phyloP scores from a whole-genome alignment of 2,329 filamentous ascomycete species.

The Alternaria hordeiaustralica region DNA sequence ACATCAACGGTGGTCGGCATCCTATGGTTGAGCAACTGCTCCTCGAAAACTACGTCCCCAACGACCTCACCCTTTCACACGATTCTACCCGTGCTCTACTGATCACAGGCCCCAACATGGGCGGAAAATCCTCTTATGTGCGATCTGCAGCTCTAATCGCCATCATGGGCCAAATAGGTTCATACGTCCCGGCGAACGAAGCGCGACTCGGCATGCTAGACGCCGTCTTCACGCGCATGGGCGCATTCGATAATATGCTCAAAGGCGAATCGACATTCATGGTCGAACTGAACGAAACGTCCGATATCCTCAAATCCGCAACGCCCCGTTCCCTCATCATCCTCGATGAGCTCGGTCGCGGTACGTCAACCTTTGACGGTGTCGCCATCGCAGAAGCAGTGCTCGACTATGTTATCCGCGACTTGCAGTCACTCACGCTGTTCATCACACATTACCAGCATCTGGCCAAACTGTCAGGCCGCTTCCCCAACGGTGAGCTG shows the following conservation, averaged over 20 bases:
- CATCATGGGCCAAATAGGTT: constrained; percentile 94
- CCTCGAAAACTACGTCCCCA: constrained; percentile 87
- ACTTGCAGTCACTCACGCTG: constrained; percentile 78
- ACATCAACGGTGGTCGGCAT: constrained; percentile 78
- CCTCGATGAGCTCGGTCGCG: constrained; percentile 91
- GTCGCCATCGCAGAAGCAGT: constrained; percentile 95
- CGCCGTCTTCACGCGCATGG: constrained; percentile 93
- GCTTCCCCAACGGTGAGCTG: constrained; percentile 69
- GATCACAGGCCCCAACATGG: constrained; percentile 98
- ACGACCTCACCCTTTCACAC: constrained; percentile 74
- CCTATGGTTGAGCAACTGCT: constrained; percentile 95
- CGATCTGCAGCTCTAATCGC: constrained; percentile 88
- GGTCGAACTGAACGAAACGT: constrained; percentile 94
- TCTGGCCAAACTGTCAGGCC: constrained; percentile 74
- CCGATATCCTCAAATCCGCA: constrained; percentile 86
- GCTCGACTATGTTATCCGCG: constrained; percentile 79
- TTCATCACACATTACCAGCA: constrained; percentile 99
- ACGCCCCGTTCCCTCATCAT: constrained; percentile 86
- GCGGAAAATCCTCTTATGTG: constrained; percentile 97
- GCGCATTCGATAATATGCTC: constrained; percentile 94
- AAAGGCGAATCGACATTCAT: constrained; percentile 96
- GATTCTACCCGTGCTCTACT: constrained; percentile 71
- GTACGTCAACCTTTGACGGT: constrained; percentile 93
- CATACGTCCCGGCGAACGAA: constrained; percentile 83
- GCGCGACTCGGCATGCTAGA: constrained; percentile 83